A percentile compares a stretch with the other conserved stretches of the same genome.
phyloP scores from a whole-genome alignment of 345 rosid species.

The Mallotus nudiflorus region DNA sequence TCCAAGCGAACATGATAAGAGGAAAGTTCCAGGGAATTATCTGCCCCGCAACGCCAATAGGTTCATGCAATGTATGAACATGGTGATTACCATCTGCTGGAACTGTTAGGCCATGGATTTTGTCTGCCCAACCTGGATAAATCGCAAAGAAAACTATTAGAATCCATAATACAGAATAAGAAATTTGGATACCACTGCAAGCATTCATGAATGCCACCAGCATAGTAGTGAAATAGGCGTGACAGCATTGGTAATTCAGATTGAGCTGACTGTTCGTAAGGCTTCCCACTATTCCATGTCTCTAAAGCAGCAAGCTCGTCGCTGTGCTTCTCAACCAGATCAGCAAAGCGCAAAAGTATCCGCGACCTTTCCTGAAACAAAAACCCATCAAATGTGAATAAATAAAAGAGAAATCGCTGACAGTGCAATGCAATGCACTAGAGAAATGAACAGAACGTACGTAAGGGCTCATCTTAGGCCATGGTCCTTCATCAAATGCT shows the following conservation, averaged over 20 bases:
- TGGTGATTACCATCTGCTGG: slow-evolving; percentile 24
- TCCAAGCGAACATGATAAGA: slow-evolving; percentile 32
- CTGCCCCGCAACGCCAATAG: slow-evolving; percentile 35
- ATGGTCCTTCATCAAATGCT: slow-evolving; percentile 96
- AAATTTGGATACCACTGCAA: neutral
- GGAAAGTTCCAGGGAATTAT: slow-evolving; percentile 39
- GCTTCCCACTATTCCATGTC: slow-evolving; percentile 90
- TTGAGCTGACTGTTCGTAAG: slow-evolving; percentile 70
- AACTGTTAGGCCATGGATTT: slow-evolving; percentile 31
- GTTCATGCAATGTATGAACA: slow-evolving; percentile 29
- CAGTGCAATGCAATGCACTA: neutral
- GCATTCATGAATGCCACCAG: slow-evolving; percentile 43
- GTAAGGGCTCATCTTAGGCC: slow-evolving; percentile 93
- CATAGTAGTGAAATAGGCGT: slow-evolving; percentile 75
- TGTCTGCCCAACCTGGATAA: slow-evolving; percentile 62
- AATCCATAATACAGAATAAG: neutral
- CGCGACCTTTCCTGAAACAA: slow-evolving; percentile 67
- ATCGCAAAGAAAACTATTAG: neutral
- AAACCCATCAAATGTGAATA: too few species aligned
- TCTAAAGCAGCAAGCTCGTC: slow-evolving; percentile 84
- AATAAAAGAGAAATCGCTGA: slow-evolving; percentile 6
- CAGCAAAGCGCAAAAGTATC: slow-evolving; percentile 70
- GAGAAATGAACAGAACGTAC: slow-evolving; percentile 33
- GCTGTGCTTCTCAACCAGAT: slow-evolving; percentile 75
- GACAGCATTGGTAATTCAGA: slow-evolving; percentile 64